Evolutionary conservation across 306 rosid species (phyloP), one percentile per base, ranked within the genome.

Genomic region (Geum urbanum): DNA sequence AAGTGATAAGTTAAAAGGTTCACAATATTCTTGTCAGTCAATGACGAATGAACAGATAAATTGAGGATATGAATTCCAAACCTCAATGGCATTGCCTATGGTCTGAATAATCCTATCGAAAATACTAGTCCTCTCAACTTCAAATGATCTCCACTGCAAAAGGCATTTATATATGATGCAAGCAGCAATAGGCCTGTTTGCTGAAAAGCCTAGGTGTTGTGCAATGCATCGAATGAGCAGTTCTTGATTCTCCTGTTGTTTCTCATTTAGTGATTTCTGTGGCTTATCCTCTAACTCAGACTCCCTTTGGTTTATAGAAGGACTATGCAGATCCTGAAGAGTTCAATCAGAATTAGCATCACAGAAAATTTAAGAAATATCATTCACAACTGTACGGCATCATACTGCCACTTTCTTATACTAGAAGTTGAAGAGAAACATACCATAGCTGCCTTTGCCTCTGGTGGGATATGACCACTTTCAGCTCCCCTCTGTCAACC

Each of bases 221-320:
- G 99, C 80, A 59, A 95, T 86, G 74, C 96, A 86, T 76, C 83
- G 83, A 73, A 95, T 84, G 80, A 95, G 82, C 70, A 91, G 62
- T 54, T 95, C 99, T 76, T 95, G 99, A 80, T 95, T 89, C 88
- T 95, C 99, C 92, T 95, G 99, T 84, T 95, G 99, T 75, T 95
- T 95, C 64, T 95, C 99, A 80, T 95, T 95, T 52, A 95, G 96
- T 63, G 96, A 95, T 78, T 91, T 95, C 80, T 95, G 99, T 64
- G 97, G 97, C 76, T 85, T 91, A 69, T 92, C 99, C 85, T 95
- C 99, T 61, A 89, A 82, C 75, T 91, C 99, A 66, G 97, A 52
- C 39, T 91, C 95, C 86, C 91, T 85, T 12, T 86, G 97, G 77
- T 78, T 84, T 57, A 84, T 68, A 43, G 96, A 83, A 72, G 86